These are phyloP conservation scores for Coemansia sp. DNA, from an alignment of 192 early-diverging fungal species.

Conservation along the genomic window DNA sequence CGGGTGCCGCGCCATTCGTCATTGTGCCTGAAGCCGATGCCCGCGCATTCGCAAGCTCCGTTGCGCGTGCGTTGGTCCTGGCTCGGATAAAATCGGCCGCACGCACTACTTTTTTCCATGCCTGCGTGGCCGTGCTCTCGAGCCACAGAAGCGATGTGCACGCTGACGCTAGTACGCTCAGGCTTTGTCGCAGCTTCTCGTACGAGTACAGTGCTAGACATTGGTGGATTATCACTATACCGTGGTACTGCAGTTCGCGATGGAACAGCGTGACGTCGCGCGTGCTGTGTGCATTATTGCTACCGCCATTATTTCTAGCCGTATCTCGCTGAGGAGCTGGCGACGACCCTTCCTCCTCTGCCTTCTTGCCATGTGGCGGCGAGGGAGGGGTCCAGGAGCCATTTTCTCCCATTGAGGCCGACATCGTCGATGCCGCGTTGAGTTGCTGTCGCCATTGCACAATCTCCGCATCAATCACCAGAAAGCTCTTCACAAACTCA, in stretches of 20 bases:
- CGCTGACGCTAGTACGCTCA: conserved; percentile 37
- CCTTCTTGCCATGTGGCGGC: background rate
- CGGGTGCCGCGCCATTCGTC: conserved; percentile 48
- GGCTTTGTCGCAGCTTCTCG: conserved; percentile 50
- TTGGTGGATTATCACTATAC: conserved; percentile 52
- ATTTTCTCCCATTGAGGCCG: conserved; percentile 15
- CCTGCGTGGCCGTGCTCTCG: conserved; percentile 49
- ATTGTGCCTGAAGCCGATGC: conserved; percentile 44
- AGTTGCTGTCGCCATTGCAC: conserved; percentile 55
- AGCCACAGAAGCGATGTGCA: conserved; percentile 56
- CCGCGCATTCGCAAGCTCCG: conserved; percentile 41
- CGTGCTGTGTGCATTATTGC: conserved; percentile 34
- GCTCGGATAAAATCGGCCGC: conserved; percentile 46
- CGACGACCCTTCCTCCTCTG: background rate
- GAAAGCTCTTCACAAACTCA: conserved; percentile 49
- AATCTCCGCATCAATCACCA: conserved; percentile 55
- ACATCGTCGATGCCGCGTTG: conserved; percentile 44
- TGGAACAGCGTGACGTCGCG: conserved; percentile 53
- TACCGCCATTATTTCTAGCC: conserved; percentile 8
- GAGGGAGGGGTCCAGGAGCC: background rate
- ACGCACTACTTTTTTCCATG: conserved; percentile 53
- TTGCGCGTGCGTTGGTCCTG: conserved; percentile 34
- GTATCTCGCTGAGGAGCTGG: background rate
- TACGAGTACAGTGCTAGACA: conserved; percentile 51
- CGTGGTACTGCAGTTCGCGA: conserved; percentile 55